Base-by-base conservation (phyloP, 2,329 filamentous ascomycete genomes). In the Penicillium occitanis region DNA sequence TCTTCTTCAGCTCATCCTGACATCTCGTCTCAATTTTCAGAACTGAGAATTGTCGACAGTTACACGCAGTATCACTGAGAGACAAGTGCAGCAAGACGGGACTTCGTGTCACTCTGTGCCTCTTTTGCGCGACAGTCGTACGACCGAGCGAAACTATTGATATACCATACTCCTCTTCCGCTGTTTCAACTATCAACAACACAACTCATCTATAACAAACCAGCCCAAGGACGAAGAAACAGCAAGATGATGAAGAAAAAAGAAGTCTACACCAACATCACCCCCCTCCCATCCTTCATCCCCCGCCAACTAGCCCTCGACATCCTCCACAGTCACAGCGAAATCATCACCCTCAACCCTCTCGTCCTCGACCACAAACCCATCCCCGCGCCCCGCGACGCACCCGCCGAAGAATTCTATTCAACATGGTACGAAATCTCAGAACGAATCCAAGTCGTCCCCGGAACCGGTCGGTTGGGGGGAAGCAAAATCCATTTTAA, bases 311-410 rank as follows among this genome's bases (percentile, higher is more conserved):
- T 86, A 14, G 91, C 91, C 51, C 75, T 95, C 69, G 83, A 86
- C 63, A 90, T 91, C 70, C 87, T 96, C 46, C 91, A 91, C 76
- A 84, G 90, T 75, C 91, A 95, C 79, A 76, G 84, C 60, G 88
- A 88, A 71, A 95, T 96, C 90, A 95, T 96, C 72, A 89, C 93
- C 75, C 82, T 95, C 67, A 96, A 96, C 77, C 91, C 92, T 1
- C 83, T 94, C 60, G 89, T 96, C 65, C 87, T 89, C 70, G 88
- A 91, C 69, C 86, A 91, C 64, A 86, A 89, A 73, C 83, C 83
- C 57, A 91, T 91, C 78, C 82, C 86, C 57, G 83, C 91, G 3
- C 91, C 91, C 0, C 73, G 83, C 44, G 85, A 89, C 74, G 88
- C 90, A 17, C 82, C 86, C 0, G 79, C 86, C 6, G 91, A 94